phyloP scores from a whole-genome alignment of 2,329 filamentous ascomycete species.

The Berkeleyomyces basicola region DNA sequence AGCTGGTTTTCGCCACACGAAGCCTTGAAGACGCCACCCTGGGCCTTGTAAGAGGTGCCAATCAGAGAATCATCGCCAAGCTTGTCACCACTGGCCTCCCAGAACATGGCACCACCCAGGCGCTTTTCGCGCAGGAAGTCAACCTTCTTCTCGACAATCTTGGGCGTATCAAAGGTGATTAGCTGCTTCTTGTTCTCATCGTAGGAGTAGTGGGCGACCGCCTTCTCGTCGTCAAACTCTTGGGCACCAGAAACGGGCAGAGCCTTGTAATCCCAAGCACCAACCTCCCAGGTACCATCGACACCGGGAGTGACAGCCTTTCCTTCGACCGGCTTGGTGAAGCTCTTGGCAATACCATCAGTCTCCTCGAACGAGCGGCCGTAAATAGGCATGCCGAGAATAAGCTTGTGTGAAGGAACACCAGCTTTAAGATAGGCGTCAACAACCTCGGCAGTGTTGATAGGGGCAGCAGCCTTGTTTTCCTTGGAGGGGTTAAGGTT shows the following conservation, averaged over 20 bases:
- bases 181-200: slow-evolving; percentile 42
- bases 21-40: slow-evolving; percentile 26
- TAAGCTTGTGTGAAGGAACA: slow-evolving; percentile 48
- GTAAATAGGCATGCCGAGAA: slow-evolving; percentile 68
- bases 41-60: slow-evolving; percentile 24
- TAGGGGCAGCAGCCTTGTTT: slow-evolving; percentile 47
- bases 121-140: slow-evolving; percentile 43
- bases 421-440: slow-evolving; percentile 46
- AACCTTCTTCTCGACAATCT: slow-evolving; percentile 44
- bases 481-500: slow-evolving; percentile 45
- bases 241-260: slow-evolving; percentile 46
- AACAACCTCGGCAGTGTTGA: slow-evolving; percentile 51
- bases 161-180: slow-evolving; percentile 54
- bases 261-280: slow-evolving; percentile 68
- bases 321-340: slow-evolving; percentile 15
- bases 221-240: slow-evolving; percentile 38
- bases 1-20: slow-evolving; percentile 33
- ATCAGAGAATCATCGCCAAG: slow-evolving; percentile 44
- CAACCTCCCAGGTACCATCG: slow-evolving; percentile 52
- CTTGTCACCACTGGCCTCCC: slow-evolving; percentile 60
- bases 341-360: slow-evolving; percentile 46
- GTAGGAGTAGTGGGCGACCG: slow-evolving; percentile 55
- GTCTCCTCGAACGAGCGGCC: slow-evolving; percentile 50
- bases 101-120: slow-evolving; percentile 71
- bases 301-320: slow-evolving; percentile 37